Evolutionary conservation across 345 rosid genomes (phyloP), one percentile per base, ranked within the genome.

Genomic region (Chamaenerion angustifolium): DNA sequence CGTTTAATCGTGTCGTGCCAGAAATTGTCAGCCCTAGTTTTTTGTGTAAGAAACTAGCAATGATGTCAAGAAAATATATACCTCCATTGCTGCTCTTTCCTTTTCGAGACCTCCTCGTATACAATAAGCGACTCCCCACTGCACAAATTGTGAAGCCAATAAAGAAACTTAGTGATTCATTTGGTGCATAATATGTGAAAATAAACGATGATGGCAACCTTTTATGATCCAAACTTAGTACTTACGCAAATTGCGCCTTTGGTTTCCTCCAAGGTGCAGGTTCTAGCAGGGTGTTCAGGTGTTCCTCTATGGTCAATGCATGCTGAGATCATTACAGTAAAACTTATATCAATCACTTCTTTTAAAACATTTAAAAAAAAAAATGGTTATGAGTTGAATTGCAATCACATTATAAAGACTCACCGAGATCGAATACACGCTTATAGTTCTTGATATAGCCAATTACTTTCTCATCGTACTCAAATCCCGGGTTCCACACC

Each of bases 401-500:
- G 37, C 37, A 31, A 31, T 31, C 1, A 31, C 8, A 31, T 21
- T 21, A 21, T 5, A 31, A 31, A 12, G 37, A 35, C 76, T 61
- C 62, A 92, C 99, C 99, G 46, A 92, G 86, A 68, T 92, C 95
- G 71, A 93, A 93, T 3, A 84, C 96, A 56, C 99, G 96, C 76
- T 70, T 76, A 68, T 88, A 88, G 42, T 82, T 77, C 77, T 82
- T 88, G 75, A 88, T 77, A 64, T 59, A 85, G 54, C 99, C 99
- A 11, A 74, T 65, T 12, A 80, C 45, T 64, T 82, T 88, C 75
- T 80, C 95, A 64, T 92, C 96, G 44, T 65, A 92, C 15, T 84
- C 76, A 60, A 93, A 93, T 43, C 99, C 96, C 1, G 99, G 95
- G 88, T 93, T 93, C 99, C 99, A 93, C 49, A 82, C 90, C 77